These are phyloP conservation scores for Stachybotrys chartarum DNA, from an alignment of 2,329 filamentous ascomycete species.

Conservation along the genomic window DNA sequence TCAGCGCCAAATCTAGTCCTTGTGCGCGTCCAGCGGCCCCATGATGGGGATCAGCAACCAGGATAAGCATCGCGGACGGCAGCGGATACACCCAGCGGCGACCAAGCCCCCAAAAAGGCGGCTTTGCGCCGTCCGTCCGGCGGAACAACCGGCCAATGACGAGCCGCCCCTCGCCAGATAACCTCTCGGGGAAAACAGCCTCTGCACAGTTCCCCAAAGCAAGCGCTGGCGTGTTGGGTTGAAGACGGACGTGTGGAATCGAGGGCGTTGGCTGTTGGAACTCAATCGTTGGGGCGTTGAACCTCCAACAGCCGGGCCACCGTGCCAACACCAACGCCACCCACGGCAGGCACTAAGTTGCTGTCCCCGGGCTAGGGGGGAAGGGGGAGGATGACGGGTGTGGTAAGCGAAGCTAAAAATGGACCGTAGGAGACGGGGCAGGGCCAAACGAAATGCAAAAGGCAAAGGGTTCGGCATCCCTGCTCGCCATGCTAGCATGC, in stretches of 20 bases:
- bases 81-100: neutral
- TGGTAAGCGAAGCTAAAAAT: neutral
- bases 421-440: neutral
- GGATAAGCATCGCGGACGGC: neutral
- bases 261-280: neutral
- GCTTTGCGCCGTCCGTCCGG: neutral
- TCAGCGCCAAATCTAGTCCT: neutral
- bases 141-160: no score
- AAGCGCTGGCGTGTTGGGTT: no score
- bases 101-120: neutral
- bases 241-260: no score
- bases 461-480: neutral
- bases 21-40: neutral
- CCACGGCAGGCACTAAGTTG: neutral
- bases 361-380: neutral
- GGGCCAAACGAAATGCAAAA: no score
- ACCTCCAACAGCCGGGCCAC: neutral
- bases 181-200: no score
- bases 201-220: no score
- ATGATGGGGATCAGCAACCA: neutral
- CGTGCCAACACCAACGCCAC: neutral
- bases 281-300: neutral
- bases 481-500: neutral
- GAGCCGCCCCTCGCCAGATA: no score
- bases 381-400: neutral